These are phyloP conservation scores for Colletotrichum higginsianum DNA, from an alignment of 2,329 filamentous ascomycete species.

Conservation along the genomic window DNA sequence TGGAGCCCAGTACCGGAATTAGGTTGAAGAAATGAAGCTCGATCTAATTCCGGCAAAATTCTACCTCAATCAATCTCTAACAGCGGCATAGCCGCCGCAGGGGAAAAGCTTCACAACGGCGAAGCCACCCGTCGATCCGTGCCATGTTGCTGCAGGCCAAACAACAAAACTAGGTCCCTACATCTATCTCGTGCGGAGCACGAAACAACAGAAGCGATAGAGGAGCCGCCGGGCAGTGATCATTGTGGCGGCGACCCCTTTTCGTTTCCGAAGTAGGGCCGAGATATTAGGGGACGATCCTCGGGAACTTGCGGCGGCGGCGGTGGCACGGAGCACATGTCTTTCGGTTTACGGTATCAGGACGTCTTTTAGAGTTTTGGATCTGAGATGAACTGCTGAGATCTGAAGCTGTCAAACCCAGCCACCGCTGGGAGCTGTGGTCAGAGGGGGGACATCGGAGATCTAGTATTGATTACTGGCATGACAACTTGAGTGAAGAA, in stretches of 20 bases:
- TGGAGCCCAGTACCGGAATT: slow-evolving; percentile 4
- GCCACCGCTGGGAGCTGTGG: slow-evolving; percentile 14
- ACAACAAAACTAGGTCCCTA: slow-evolving; percentile 4
- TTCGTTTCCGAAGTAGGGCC: slow-evolving; percentile 11
- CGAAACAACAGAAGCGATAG: slow-evolving; percentile 1
- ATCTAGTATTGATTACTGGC: background rate
- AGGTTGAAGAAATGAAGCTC: slow-evolving; percentile 15
- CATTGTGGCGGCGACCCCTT: slow-evolving; percentile 8
- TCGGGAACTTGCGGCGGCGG: background rate
- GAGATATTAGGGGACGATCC: background rate
- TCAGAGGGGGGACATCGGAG: background rate
- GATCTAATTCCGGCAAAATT: slow-evolving; percentile 15
- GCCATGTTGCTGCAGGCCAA: slow-evolving; percentile 11
- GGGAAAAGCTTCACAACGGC: slow-evolving; percentile 9
- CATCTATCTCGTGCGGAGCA: slow-evolving; percentile 6
- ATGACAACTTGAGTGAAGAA: slow-evolving; percentile 9
- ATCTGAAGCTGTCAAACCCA: slow-evolving; percentile 28
- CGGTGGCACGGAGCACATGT: background rate
- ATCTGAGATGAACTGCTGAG: slow-evolving; percentile 17
- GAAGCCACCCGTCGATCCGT: slow-evolving; percentile 33
- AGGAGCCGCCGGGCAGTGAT: background rate
- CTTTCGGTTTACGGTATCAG: slow-evolving; percentile 19
- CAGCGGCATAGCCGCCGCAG: slow-evolving; percentile 22
- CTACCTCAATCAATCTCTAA: slow-evolving; percentile 27
- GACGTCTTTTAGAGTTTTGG: slow-evolving; percentile 25